These are phyloP conservation scores for Aspergillus steynii DNA, from an alignment of 495 filamentous ascomycete species.

Conservation along the genomic window DNA sequence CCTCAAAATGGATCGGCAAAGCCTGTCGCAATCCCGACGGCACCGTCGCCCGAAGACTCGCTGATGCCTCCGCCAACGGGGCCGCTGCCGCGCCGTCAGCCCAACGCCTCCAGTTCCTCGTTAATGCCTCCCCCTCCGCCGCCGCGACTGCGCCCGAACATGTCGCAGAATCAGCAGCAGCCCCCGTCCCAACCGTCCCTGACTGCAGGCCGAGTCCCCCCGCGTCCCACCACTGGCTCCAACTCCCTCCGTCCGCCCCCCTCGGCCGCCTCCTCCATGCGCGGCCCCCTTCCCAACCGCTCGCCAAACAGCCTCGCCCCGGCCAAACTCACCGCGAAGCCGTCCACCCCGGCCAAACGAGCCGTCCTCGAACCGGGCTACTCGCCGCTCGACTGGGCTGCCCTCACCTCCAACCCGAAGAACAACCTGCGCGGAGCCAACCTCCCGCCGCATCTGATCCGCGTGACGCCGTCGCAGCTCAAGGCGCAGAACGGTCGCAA, in stretches of 20 bases:
- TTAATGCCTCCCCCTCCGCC: constrained; percentile 41
- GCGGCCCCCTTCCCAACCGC: constrained; percentile 22
- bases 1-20: constrained; percentile 10
- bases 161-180: constrained; percentile 24
- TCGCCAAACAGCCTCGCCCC: constrained; percentile 39
- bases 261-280: constrained; percentile 33
- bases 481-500: constrained; percentile 73
- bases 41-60: constrained; percentile 21
- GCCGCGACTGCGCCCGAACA: constrained; percentile 30
- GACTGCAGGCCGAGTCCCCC: constrained; percentile 20
- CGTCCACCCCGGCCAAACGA: constrained; percentile 49
- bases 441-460: constrained; percentile 51
- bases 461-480: constrained; percentile 78
- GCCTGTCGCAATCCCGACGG: constrained; percentile 12
- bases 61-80: constrained; percentile 8
- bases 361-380: constrained; percentile 82
- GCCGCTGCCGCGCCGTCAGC: constrained; percentile 1
- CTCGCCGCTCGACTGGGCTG: constrained; percentile 95
- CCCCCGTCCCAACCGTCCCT: constrained; percentile 11
- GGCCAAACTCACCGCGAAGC: constrained; percentile 26
- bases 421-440: constrained; percentile 66
- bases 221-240: constrained; percentile 15
- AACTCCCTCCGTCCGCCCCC: constrained; percentile 24
- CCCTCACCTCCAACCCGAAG: constrained; percentile 62
- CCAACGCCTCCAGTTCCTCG: constrained; percentile 24